A percentile compares a stretch with the other conserved stretches of the same genome.
Evolutionary conservation across 2,329 filamentous ascomycete species (phyloP).

Genomic region (Trichophyton benhamiae): DNA sequence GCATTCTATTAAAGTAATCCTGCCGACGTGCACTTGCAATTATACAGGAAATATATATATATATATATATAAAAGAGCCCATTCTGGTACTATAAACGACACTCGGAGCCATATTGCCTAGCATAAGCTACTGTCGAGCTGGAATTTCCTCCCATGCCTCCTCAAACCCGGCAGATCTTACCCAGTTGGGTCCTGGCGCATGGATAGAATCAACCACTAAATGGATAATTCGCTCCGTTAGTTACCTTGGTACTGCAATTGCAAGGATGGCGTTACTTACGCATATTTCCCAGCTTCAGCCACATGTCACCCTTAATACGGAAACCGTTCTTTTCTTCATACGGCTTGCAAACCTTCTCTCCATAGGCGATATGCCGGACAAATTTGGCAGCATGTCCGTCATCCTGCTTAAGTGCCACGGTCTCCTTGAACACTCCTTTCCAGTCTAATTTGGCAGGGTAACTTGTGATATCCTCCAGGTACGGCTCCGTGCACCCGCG

Average conservation of each 20-base stretch:
- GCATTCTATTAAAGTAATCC: too few species aligned
- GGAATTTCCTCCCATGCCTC: conserved; percentile 28
- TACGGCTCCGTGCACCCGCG: conserved; percentile 50
- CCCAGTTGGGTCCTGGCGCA: conserved; percentile 22
- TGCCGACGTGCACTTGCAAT: not conserved
- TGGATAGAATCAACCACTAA: not conserved
- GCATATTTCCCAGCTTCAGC: conserved; percentile 35
- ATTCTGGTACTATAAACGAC: not conserved
- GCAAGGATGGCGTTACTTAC: conserved; percentile 18
- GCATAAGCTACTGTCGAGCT: not conserved
- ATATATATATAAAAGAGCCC: not conserved
- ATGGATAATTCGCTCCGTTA: not conserved
- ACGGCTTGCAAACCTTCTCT: conserved; percentile 36
- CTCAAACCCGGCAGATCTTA: conserved; percentile 31
- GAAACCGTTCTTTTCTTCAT: conserved; percentile 24
- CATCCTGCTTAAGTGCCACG: conserved; percentile 45
- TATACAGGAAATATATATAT: too few species aligned
- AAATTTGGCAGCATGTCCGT: conserved; percentile 72
- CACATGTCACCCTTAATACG: conserved; percentile 33
- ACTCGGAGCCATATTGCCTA: not conserved
- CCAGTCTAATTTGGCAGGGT: conserved; percentile 43
- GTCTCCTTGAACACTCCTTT: conserved; percentile 35
- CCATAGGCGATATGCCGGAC: conserved; percentile 57
- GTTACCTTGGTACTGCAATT: conserved; percentile 10
- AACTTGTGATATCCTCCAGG: conserved; percentile 47